phyloP scores from a whole-genome alignment of 768 basidiomycete species.

The Termitomyces sp. region DNA sequence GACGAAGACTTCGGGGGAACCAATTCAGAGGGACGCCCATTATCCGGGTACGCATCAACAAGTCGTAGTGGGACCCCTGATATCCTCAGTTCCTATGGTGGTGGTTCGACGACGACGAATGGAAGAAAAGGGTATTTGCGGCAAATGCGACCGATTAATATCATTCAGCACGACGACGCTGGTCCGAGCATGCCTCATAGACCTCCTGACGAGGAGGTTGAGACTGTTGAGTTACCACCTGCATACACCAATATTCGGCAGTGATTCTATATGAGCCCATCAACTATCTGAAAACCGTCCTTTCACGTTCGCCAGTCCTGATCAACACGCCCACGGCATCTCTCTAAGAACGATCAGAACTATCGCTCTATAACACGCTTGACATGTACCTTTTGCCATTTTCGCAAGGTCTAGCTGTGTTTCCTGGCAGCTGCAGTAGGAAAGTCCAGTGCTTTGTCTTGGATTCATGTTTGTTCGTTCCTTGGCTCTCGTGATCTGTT shows the following conservation, averaged over 20 bases:
- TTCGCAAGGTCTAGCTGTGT: neutral
- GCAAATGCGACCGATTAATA: slow-evolving; percentile 66
- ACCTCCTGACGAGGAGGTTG: slow-evolving; percentile 39
- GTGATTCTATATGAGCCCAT: neutral
- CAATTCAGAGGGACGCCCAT: slow-evolving; percentile 25
- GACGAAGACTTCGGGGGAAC: slow-evolving; percentile 20
- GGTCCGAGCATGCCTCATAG: slow-evolving; percentile 43
- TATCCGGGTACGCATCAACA: slow-evolving; percentile 35
- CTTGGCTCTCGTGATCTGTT: neutral
- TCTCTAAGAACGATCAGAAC: neutral
- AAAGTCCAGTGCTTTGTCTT: neutral
- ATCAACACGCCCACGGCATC: neutral
- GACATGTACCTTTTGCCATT: neutral
- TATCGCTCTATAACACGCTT: neutral
- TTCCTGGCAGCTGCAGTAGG: neutral
- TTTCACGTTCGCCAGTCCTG: neutral
- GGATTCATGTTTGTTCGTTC: neutral
- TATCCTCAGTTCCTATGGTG: slow-evolving; percentile 18
- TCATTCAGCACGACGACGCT: slow-evolving; percentile 84
- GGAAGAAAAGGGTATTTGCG: slow-evolving; percentile 46
- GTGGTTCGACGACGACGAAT: slow-evolving; percentile 21
- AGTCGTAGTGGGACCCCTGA: slow-evolving; percentile 50
- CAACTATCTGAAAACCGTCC: neutral
- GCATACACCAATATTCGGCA: slow-evolving; percentile 68
- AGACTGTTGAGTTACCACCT: slow-evolving; percentile 81